Base-by-base conservation (phyloP, 345 rosid species). In the Hibiscus tridactylites region DNA sequence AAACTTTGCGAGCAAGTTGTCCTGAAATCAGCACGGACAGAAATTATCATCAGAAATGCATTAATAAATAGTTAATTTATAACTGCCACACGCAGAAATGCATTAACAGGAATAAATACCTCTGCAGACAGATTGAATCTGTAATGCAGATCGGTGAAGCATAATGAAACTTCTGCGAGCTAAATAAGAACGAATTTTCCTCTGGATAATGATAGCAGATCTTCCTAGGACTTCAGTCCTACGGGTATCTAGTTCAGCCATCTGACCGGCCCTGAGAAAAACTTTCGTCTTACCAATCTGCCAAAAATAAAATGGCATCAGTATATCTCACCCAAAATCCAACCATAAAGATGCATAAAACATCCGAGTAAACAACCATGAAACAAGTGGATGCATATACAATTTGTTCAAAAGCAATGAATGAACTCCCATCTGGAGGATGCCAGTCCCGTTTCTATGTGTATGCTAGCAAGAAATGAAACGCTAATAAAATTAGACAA, bases 201-300 rank as follows among this genome's bases (percentile, higher is more conserved):
- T 89, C 87, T 95, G 99, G 76, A 95, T 92, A 78, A 88, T 88
- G 77, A 87, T 85, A 8, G 99, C 99, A 5, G 99, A 95, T 86
- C 92, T 92, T 81, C 98, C 98, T 67, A 95, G 74, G 76, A 95
- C 89, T 76, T 92, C 98, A 74, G 72, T 90, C 84, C 99, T 86
- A 49, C 91, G 89, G 71, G 86, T 84, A 90, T 92, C 99, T 60
- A 92, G 79, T 44, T 90, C 97, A 68, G 99, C 99, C 98, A 95
- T 92, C 84, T 95, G 99, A 77, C 99, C 98, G 61, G 99, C 97
- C 83, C 98, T 85, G 50, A 90, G 97, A 74, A 95, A 92, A 66
- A 95, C 87, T 81, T 95, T 95, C 37, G 97, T 82, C 77, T 95
- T 92, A 84, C 99, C 99, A 77, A 92, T 90, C 99, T 95, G 83